Conservation (phyloP, 176 grass and related monocot genomes). For the Elymus sibiricus region DNA sequence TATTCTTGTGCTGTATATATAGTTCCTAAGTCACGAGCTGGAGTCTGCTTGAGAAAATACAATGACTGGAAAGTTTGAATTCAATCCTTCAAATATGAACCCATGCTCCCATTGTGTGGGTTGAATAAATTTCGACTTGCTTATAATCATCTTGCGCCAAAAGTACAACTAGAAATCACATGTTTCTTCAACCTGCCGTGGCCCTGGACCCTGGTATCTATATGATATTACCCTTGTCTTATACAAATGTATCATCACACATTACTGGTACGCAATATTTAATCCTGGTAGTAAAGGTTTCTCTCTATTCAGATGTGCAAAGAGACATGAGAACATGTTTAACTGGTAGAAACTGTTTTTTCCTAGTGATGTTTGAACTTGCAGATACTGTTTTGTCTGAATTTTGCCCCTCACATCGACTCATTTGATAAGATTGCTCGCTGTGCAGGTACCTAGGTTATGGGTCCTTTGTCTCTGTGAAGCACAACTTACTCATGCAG, state of each 20-base stretch:
- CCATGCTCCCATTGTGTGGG: too few species aligned
- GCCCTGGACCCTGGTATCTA: neutral
- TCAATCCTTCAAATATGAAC: too few species aligned
- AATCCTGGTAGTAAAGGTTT: neutral
- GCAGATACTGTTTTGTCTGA: neutral
- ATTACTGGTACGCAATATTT: neutral
- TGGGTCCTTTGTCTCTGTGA: too few species aligned
- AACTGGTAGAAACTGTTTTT: neutral
- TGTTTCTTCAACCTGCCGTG: neutral
- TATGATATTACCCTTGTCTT: neutral
- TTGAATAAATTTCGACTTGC: too few species aligned
- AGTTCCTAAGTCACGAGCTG: neutral
- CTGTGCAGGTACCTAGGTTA: too few species aligned
- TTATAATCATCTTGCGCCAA: neutral
- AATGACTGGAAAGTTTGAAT: neutral
- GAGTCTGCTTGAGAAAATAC: neutral
- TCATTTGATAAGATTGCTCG: neutral
- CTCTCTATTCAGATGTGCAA: neutral
- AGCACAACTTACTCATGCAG: too few species aligned
- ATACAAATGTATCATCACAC: neutral
- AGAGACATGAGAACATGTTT: too few species aligned
- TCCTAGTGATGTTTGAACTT: neutral
- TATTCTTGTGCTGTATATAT: neutral
- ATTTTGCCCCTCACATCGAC: neutral
- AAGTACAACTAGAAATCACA: neutral